Conservation (phyloP, 2,329 filamentous ascomycete species). For the Dendrostoma leiphaemia region DNA sequence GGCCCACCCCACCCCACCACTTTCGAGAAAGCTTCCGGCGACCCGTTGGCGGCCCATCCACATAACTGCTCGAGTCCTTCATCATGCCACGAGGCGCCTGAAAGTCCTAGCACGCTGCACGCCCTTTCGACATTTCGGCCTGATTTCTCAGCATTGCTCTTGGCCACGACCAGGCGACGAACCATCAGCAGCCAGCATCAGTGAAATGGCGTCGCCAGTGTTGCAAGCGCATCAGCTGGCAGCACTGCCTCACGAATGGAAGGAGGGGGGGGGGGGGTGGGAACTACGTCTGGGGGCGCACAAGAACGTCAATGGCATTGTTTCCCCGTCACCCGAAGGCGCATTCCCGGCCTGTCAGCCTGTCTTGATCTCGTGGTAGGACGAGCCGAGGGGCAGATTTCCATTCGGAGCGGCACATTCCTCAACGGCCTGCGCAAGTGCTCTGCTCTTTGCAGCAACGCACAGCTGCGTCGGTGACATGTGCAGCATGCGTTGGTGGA, state of each 20-base stretch:
- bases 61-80: background rate
- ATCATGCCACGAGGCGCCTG: too few relatives aligned
- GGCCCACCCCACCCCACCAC: background rate
- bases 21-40: background rate
- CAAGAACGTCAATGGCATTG: background rate
- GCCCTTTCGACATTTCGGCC: background rate
- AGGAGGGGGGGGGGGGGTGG: background rate
- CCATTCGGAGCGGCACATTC: background rate
- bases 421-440: background rate
- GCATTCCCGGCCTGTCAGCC: background rate
- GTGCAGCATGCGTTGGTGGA: background rate
- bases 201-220: background rate
- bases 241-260: conserved; percentile 2
- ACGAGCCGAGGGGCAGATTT: too few relatives aligned
- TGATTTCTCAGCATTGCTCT: background rate
- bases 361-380: too few relatives aligned
- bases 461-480: background rate
- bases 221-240: background rate
- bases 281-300: background rate
- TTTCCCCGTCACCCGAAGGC: background rate
- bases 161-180: background rate
- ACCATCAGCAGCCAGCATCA: background rate
- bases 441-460: background rate
- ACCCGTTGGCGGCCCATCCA: background rate
- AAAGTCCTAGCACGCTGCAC: background rate